Evolutionary conservation across 2,329 filamentous ascomycete species (phyloP).

Genomic region (Alternaria hordeiaustralica): DNA sequence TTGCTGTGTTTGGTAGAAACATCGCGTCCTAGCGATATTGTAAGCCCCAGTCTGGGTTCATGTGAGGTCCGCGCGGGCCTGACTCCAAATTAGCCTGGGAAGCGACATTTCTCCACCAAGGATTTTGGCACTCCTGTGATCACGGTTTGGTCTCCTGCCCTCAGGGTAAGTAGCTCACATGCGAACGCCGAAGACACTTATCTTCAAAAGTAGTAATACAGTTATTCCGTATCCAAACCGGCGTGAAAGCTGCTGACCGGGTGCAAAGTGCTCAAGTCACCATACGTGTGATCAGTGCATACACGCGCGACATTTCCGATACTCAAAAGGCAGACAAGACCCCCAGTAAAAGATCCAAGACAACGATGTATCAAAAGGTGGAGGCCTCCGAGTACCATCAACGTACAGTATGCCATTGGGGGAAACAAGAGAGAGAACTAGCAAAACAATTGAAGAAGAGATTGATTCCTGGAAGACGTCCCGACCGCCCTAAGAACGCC

Average conservation of each 20-base stretch:
- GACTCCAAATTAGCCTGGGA: slow-evolving; percentile 33
- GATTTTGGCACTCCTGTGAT: not conserved
- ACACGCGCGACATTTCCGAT: not conserved
- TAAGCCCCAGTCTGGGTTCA: slow-evolving; percentile 25
- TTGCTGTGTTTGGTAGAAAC: not conserved
- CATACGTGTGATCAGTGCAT: not conserved
- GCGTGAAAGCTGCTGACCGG: not conserved
- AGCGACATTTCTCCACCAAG: slow-evolving; percentile 9
- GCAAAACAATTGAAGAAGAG: slow-evolving; percentile 16
- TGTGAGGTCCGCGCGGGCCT: slow-evolving; percentile 37
- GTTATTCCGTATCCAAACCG: not conserved
- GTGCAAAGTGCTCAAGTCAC: not conserved
- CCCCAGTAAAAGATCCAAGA: slow-evolving; percentile 4
- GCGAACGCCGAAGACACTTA: not conserved
- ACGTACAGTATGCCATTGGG: not conserved
- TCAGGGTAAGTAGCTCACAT: not conserved
- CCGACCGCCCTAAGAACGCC: slow-evolving; percentile 10
- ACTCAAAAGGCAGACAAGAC: slow-evolving; percentile 1
- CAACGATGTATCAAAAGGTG: not conserved
- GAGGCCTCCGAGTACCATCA: not conserved
- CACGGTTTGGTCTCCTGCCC: not conserved
- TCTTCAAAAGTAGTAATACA: slow-evolving; percentile 2
- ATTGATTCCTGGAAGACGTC: slow-evolving; percentile 11
- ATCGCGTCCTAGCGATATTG: slow-evolving; percentile 14
- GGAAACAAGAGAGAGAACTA: not conserved